Evolutionary conservation across 2,329 filamentous ascomycete species (phyloP), one percentile per base, ranked within the genome.

Genomic region (Aspergillus tamarii): DNA sequence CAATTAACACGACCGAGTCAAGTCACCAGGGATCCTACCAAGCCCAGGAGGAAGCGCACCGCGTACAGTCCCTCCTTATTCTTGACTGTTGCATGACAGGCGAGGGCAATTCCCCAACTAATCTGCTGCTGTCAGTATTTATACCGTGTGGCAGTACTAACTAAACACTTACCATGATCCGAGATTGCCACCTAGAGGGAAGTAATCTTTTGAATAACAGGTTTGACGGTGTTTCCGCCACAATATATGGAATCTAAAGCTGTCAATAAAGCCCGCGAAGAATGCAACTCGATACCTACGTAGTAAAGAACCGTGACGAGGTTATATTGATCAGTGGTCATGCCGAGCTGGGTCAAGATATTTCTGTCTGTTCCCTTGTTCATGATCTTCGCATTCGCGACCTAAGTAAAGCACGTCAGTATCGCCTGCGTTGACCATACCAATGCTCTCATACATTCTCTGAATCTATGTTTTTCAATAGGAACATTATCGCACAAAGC

Each of bases 21-120:
- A 23, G 6, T 54, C 4, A 6, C 0, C 3, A n/a, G 10, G 7
- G 41, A 64, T 3, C 68, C 2, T 62, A 81, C 77, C 65, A 74
- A 67, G 2, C 80, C 81, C 1, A 82, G 73, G 43, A 82, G 74
- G 67, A 82, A 81, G 1, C 81, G 75, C 23, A 74, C 72, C 0
- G 77, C 71, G 57, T 76, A 81, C 2, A 82, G 63, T 8, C 78
- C 76, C 8, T 76, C 66, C 39, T 75, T 77, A 58, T 78, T 79
- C 46, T 76, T 76, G 4, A 80, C 77, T 0, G 78, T 76, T 6
- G 77, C 78, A 48, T 80, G 75, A 57, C 78, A 78, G 41, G 77
- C 74, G 0, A 80, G 74, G 34, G 64, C 60, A 5, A 69, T 65
- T 4, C 70, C 71, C 70, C 70, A 73, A 55, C 64, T 67, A 19